Evolutionary conservation across 169 alveolate species (phyloP).

Genomic region (Eimeria praecox): DNA sequence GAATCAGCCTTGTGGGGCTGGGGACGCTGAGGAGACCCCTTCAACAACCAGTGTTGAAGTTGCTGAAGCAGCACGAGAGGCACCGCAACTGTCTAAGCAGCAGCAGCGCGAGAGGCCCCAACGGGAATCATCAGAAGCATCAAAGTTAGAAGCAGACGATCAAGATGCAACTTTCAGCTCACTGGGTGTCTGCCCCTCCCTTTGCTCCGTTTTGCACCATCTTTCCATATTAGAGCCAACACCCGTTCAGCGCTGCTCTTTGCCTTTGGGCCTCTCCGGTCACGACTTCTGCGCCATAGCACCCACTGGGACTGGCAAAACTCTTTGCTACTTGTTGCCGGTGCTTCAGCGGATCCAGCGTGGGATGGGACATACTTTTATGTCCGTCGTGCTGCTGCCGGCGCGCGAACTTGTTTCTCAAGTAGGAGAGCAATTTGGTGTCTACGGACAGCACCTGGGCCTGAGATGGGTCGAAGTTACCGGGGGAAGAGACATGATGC

Average conservation of each 20-base stretch:
- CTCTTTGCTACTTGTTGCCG: slow-evolving; percentile 96
- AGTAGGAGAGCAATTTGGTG: slow-evolving; percentile 92
- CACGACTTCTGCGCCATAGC: slow-evolving; percentile 99
- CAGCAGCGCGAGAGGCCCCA: not conserved
- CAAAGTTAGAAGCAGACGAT: not conserved
- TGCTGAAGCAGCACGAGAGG: not conserved
- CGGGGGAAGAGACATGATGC: slow-evolving; percentile 80
- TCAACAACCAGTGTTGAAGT: not conserved
- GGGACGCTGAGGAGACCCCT: not conserved
- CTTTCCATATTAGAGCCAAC: slow-evolving; percentile 79
- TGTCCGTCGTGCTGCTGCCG: slow-evolving; percentile 97
- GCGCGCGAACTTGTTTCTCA: slow-evolving; percentile 98
- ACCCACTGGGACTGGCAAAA: slow-evolving; percentile 98
- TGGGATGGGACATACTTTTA: slow-evolving; percentile 86
- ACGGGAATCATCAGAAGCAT: not conserved
- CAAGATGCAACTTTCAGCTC: slow-evolving; percentile 62
- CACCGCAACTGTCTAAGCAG: not conserved
- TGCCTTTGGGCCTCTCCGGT: slow-evolving; percentile 96
- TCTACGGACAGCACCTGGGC: slow-evolving; percentile 82
- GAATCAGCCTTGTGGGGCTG: not conserved
- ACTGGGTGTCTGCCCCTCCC: slow-evolving; percentile 75
- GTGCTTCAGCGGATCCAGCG: slow-evolving; percentile 94
- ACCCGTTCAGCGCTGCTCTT: slow-evolving; percentile 94
- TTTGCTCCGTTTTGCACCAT: slow-evolving; percentile 55
- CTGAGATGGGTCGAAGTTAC: slow-evolving; percentile 72